Base-by-base conservation (phyloP, 371 early-diverging fungal genomes). In the Rhizopus arrhizus region DNA sequence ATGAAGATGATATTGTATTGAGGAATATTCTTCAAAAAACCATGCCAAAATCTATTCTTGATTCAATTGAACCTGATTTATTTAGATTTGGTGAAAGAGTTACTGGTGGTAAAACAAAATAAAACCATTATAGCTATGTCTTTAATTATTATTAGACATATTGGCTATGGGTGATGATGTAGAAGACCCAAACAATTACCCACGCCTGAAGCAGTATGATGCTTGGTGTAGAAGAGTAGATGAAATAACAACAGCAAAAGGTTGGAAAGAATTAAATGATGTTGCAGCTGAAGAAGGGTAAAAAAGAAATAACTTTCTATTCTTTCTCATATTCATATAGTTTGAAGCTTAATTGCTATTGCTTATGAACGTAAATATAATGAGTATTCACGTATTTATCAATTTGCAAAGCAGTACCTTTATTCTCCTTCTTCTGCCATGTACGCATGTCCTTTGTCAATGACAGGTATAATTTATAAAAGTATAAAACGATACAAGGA, bases 191-290 rank as follows among this genome's bases (percentile, higher is more conserved):
- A 67, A 52, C 16, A 72, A 90, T 53, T 81, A 81, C 38, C 90
- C 90, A 36, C 68, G 72, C 33, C 69, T 90, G n/a, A 77, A 75
- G 35, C 90, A 90, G 56, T 88, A 84, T 56, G 87, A 87, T 53
- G 78, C 80, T 11, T 90, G 87, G 87, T 84, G 86, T 61, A 72
- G 75, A 63, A 77, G 88, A 29, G 79, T 89, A 3, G 89, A 89
- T 42, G 76, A 78, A 31, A 74, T 89, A 5, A 60, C 78, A 11
- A 79, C 81, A 5, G 66, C 83, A 3, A 70, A 81, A 15, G 86
- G 83, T 0, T 89, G 89, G 89, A 76, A 74, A 46, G 62, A 74
- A 33, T 58, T 86, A 59, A 82, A 89, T 16, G 76, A 71, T 45
- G 72, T 85, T 16, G 74, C 86, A 1, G 85, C 86, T 11, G 76